Evolutionary conservation across 2,329 filamentous ascomycete genomes (phyloP), one percentile per base, ranked within the genome.

Genomic region (Neonectria coccinea): DNA sequence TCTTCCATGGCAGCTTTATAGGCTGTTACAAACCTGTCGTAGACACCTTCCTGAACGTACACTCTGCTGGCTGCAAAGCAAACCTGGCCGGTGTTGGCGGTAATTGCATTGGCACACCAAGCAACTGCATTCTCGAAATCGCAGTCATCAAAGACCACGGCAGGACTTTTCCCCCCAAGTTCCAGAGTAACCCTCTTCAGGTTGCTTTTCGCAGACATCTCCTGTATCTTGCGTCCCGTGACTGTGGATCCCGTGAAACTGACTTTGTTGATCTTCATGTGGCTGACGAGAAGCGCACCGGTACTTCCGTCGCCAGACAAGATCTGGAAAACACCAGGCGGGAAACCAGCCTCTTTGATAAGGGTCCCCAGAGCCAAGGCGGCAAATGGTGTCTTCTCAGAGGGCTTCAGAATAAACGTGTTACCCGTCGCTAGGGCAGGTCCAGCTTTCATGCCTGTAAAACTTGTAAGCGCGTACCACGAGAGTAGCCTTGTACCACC

Each of bases 1-100:
- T 82, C 76, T 78, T 81, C 82, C 81, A 92, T 88, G 67, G 89
- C 89, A 62, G 84, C 81, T 18, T 91, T 78, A 31, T 92, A 82
- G 0, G 79, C 78, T 63, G 82, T 80, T 62, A 91, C 86, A 70
- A 93, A 93, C 9, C 79, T 80, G 20, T 82, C 70, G 68, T 91
- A 89, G 76, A 91, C 84, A 39, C 77, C 74, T 51, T 83, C 79
- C 2, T 90, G 90, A 4, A 93, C 86, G 75, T 92, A 92, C 9
- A 93, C 89, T 3, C 91, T 82, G 1, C 89, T 91, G 6, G 89
- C 90, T 68, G 92, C 92, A 36, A 90, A 91, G 81, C 91, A 93
- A 52, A 92, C 89, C 76, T 93, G 91, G 18, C 91, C 91, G 0
- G 88, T 88, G 71, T 92, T 92, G 61, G 87, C 88, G 81, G 91